A percentile compares a stretch with the other conserved stretches of the same genome.
Conservation (phyloP, 2,329 filamentous ascomycete species). For the Chaetothyriales sp. region DNA sequence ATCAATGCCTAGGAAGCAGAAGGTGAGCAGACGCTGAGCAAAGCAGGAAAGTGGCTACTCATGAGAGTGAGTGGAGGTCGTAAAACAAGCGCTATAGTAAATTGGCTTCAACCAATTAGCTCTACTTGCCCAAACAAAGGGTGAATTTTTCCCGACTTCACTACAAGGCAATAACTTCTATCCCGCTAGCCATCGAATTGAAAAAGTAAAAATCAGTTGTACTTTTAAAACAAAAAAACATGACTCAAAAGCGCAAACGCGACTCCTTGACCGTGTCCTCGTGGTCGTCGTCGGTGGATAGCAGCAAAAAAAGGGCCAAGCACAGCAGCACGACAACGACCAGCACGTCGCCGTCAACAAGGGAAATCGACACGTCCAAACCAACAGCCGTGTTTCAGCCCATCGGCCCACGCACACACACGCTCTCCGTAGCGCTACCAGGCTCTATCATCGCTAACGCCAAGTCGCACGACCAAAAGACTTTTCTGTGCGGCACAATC, state of each 20-base stretch:
- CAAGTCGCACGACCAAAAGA: constrained; percentile 61
- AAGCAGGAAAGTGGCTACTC: too few relatives aligned
- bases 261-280: not conserved
- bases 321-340: not conserved
- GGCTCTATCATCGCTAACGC: constrained; percentile 61
- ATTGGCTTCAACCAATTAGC: too few relatives aligned
- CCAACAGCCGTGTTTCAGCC: constrained; percentile 58
- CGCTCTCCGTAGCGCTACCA: constrained; percentile 63
- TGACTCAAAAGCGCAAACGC: not conserved
- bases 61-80: too few relatives aligned
- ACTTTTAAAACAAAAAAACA: not conserved
- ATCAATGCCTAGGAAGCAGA: too few relatives aligned
- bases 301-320: too few relatives aligned
- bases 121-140: too few relatives aligned
- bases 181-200: too few relatives aligned
- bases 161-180: too few relatives aligned
- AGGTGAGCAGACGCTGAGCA: too few relatives aligned
- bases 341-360: not conserved
- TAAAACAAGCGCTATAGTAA: too few relatives aligned
- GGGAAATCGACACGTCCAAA: constrained; percentile 44
- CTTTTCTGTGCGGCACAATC: constrained; percentile 57
- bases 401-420: constrained; percentile 52
- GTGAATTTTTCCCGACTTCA: too few relatives aligned
- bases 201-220: not conserved
- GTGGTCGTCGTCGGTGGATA: not conserved